These are phyloP conservation scores for Wolfiporia cocos DNA, from an alignment of 1,284 basidiomycete species.

Conservation along the genomic window DNA sequence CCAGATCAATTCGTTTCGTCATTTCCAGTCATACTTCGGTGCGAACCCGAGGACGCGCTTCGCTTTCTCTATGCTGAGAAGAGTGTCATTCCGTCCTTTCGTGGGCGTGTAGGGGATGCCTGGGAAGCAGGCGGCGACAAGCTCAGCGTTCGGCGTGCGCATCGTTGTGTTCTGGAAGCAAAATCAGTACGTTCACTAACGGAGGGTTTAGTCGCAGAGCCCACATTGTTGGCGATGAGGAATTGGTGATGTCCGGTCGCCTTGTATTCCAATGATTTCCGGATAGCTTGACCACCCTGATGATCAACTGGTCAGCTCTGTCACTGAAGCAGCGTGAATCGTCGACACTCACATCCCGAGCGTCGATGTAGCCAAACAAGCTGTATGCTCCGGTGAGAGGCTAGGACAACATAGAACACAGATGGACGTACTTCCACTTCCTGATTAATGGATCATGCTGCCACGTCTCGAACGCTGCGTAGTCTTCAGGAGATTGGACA, in stretches of 20 bases:
- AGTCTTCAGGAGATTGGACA: conserved; percentile 6
- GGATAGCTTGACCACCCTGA: conserved; percentile 7
- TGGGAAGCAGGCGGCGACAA: conserved; percentile 5
- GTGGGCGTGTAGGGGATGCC: conserved; percentile 7
- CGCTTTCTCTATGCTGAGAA: conserved; percentile 9
- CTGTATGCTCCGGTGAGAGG: conserved; percentile 1
- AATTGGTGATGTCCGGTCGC: conserved; percentile 8
- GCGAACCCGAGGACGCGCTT: conserved; percentile 5
- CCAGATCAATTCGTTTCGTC: too few species aligned
- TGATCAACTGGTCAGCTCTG: neutral
- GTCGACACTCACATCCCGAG: conserved; percentile 3
- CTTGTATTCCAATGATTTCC: conserved; percentile 8
- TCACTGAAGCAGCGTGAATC: neutral
- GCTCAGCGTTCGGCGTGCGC: conserved; percentile 6
- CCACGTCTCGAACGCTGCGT: conserved; percentile 6
- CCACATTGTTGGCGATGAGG: conserved; percentile 6
- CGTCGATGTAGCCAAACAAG: conserved; percentile 9
- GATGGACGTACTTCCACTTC: conserved; percentile 7
- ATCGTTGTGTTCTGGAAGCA: conserved; percentile 6
- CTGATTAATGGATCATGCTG: conserved; percentile 7
- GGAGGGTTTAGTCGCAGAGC: neutral
- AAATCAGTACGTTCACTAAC: neutral
- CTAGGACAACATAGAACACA: neutral
- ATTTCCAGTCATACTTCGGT: conserved; percentile 7
- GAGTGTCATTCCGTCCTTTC: conserved; percentile 5